Conservation (phyloP, 805 yeast genomes). For the Lachancea lanzarotensis region DNA sequence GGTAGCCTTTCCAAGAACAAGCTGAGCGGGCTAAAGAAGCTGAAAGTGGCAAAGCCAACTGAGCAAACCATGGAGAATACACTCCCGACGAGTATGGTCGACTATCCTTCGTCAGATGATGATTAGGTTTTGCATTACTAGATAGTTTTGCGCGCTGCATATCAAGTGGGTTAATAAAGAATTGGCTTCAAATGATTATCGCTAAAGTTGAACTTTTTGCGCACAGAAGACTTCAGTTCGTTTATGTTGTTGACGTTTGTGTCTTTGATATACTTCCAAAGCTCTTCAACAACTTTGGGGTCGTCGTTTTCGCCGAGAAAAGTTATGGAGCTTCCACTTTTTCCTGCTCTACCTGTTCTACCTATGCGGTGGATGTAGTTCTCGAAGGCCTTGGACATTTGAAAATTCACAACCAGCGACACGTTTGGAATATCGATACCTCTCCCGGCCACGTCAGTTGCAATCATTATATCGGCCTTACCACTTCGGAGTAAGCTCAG, state of each 20-base stretch:
- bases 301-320: constrained; percentile 57
- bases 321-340: constrained; percentile 66
- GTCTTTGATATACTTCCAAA: constrained; percentile 34
- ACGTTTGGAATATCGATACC: constrained; percentile 91
- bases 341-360: constrained; percentile 95
- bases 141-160: neutral
- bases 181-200: constrained; percentile 12
- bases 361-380: constrained; percentile 91
- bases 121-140: neutral
- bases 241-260: constrained; percentile 20
- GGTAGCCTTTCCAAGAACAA: neutral
- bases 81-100: constrained; percentile 3
- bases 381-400: constrained; percentile 71
- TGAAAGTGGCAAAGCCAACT: constrained; percentile 1
- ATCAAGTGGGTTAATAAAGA: constrained; percentile 8
- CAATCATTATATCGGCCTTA: constrained; percentile 59
- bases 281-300: constrained; percentile 41
- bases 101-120: constrained; percentile 10
- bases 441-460: constrained; percentile 94
- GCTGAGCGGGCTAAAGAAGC: constrained; percentile 7
- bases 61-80: neutral
- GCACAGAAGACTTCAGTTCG: constrained; percentile 13
- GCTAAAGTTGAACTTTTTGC: constrained; percentile 15
- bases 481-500: constrained; percentile 52
- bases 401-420: constrained; percentile 77